Conservation (phyloP, 495 filamentous ascomycete genomes). For the Polyplosphaeria fusca region DNA sequence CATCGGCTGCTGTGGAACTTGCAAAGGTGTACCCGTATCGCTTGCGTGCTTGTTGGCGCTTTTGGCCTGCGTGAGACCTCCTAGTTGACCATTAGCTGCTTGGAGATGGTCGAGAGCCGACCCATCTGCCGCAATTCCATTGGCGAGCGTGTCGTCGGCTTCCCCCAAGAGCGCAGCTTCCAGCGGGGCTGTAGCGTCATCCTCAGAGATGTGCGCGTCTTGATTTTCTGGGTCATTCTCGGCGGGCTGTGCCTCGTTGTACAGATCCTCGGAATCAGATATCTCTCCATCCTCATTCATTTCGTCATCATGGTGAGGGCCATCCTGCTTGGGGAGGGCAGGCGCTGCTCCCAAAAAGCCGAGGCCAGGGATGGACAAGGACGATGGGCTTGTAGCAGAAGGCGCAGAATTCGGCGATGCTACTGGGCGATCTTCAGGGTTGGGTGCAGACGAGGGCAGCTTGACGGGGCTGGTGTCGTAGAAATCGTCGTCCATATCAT, state of each 20-base stretch:
- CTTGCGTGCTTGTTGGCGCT: not conserved
- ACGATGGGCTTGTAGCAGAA: not conserved
- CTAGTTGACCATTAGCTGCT: too few species aligned
- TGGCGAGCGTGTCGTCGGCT: not conserved
- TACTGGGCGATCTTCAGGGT: not conserved
- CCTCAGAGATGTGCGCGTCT: not conserved
- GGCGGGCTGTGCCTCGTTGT: slow-evolving; percentile 8
- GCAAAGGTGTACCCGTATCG: not conserved
- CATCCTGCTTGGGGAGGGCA: not conserved
- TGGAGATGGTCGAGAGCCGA: too few species aligned
- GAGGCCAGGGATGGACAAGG: slow-evolving; percentile 22
- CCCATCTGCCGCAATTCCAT: not conserved
- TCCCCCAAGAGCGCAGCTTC: not conserved
- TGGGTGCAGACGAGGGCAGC: slow-evolving; percentile 1
- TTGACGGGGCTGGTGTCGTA: slow-evolving; percentile 27
- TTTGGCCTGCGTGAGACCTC: not conserved
- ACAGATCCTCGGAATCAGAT: slow-evolving; percentile 17
- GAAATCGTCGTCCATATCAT: slow-evolving; percentile 34
- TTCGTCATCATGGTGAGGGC: slow-evolving; percentile 1
- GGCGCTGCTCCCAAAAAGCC: slow-evolving; percentile 8
- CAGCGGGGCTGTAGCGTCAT: not conserved
- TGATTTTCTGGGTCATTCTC: not conserved
- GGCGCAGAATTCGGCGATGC: slow-evolving; percentile 2
- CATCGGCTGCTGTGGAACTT: too few species aligned
- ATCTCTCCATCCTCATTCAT: slow-evolving; percentile 17